These are phyloP conservation scores for Sinapis alba DNA, from an alignment of 441 rosid species.

Conservation along the genomic window DNA sequence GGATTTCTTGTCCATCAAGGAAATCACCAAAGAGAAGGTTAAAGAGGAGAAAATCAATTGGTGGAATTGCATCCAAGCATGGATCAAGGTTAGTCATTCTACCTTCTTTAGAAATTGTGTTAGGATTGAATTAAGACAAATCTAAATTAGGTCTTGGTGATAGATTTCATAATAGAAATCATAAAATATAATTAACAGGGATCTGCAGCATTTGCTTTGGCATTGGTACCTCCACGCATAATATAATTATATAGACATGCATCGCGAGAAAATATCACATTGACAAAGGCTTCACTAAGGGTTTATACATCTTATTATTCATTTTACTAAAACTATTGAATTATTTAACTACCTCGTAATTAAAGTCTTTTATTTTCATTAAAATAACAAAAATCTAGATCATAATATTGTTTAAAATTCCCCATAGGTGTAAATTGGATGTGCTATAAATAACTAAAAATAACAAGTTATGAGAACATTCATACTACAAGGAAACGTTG, in stretches of 20 bases:
- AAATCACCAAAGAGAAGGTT: too few relatives aligned
- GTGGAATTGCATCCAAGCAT: too few relatives aligned
- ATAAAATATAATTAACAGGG: too few relatives aligned
- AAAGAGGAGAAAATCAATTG: too few relatives aligned
- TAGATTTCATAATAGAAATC: too few relatives aligned
- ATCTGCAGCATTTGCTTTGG: not conserved
- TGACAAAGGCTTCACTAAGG: not conserved
- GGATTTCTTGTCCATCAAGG: too few relatives aligned
- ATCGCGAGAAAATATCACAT: not conserved
- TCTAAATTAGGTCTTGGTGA: too few relatives aligned
- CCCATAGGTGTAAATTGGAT: not conserved
- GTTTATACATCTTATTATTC: not conserved
- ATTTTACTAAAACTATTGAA: too few relatives aligned
- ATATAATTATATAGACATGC: not conserved
- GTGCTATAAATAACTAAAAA: too few relatives aligned
- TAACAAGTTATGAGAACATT: not conserved
- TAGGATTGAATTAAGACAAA: too few relatives aligned
- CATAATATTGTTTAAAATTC: not conserved
- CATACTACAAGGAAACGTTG: not conserved
- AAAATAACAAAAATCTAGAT: not conserved
- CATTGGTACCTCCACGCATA: not conserved
- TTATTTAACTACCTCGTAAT: not conserved
- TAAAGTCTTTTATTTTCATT: not conserved
- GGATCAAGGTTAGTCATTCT: too few relatives aligned
- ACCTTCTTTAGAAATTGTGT: too few relatives aligned